These are phyloP conservation scores for Solanum rostratum DNA, from an alignment of 257 asterid species.

Conservation along the genomic window DNA sequence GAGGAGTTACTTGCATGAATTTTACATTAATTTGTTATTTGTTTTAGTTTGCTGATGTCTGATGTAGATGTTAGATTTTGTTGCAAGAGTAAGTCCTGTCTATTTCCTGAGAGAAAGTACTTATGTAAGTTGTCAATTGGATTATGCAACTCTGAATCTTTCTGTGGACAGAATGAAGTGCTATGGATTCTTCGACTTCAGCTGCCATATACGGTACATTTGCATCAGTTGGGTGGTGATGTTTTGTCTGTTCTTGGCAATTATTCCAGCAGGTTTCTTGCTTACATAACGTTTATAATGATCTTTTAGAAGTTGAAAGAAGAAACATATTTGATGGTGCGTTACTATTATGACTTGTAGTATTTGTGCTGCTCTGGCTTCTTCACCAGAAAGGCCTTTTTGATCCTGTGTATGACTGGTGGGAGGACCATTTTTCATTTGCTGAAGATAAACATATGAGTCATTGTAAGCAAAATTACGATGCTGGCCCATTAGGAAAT, in stretches of 20 bases:
- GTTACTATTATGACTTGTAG: conserved; percentile 32
- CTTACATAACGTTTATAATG: not conserved
- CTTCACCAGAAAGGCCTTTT: conserved; percentile 77
- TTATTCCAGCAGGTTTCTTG: conserved; percentile 68
- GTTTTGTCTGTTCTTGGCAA: conserved; percentile 68
- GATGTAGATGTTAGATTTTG: not conserved
- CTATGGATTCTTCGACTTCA: conserved; percentile 74
- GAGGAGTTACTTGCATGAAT: not conserved
- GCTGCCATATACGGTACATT: conserved; percentile 78
- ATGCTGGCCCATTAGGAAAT: conserved; percentile 14
- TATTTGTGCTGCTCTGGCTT: conserved; percentile 66
- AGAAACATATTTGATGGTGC: not conserved
- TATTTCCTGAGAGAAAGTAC: not conserved
- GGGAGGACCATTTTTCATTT: conserved; percentile 75
- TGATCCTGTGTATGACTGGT: conserved; percentile 90
- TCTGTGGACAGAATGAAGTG: conserved; percentile 52
- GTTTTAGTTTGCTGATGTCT: not conserved
- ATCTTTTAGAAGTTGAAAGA: not conserved
- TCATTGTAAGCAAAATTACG: conserved; percentile 14
- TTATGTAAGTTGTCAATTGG: not conserved
- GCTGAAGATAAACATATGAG: conserved; percentile 11
- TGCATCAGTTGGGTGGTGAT: conserved; percentile 77
- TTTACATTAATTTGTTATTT: not conserved
- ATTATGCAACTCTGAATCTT: conserved; percentile 2
- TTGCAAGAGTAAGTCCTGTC: not conserved